These are phyloP conservation scores for Nevesoporus exiguus DNA, from an alignment of 768 basidiomycete genomes.

Conservation along the genomic window DNA sequence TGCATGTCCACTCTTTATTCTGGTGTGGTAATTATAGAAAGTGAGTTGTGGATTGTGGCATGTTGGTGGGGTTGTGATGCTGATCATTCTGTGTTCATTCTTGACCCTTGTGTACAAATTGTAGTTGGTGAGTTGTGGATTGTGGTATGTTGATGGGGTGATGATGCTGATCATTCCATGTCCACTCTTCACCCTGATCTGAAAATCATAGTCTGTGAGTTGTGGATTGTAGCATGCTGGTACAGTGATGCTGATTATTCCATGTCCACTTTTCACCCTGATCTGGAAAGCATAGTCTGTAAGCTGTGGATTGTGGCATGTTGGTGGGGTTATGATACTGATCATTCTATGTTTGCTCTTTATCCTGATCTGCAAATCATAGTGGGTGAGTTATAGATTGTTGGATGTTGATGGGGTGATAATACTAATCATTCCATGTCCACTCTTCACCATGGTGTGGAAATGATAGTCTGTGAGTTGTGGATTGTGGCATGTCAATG, in stretches of 20 bases:
- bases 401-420: not conserved
- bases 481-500: not conserved
- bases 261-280: not conserved
- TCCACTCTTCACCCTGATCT: not conserved
- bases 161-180: too few species aligned
- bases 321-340: too few species aligned
- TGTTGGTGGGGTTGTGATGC: too few species aligned
- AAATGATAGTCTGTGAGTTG: not conserved
- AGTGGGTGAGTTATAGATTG: not conserved
- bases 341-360: too few species aligned
- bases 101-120: not conserved
- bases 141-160: not conserved
- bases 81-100: too few species aligned
- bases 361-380: not conserved
- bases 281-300: not conserved
- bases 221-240: not conserved
- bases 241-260: not conserved
- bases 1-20: not conserved
- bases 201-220: not conserved
- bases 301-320: not conserved
- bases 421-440: not conserved
- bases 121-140: not conserved
- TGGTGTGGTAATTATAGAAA: too few species aligned
- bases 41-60: too few species aligned
- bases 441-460: not conserved